These are phyloP conservation scores for Sextonia rubra DNA, from an alignment of 164 flowering plant species.

Conservation along the genomic window DNA sequence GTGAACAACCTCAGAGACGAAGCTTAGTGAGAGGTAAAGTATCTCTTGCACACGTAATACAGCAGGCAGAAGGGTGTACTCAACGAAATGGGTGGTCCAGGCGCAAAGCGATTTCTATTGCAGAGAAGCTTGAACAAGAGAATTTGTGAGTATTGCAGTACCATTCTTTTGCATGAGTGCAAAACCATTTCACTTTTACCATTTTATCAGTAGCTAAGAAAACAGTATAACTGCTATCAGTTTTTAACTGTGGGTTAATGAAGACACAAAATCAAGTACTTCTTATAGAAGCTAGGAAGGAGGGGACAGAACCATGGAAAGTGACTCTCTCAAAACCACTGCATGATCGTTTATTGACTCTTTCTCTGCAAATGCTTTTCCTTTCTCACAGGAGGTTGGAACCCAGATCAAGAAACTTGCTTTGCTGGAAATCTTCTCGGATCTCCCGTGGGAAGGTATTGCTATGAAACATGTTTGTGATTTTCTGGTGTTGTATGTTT, in stretches of 20 bases:
- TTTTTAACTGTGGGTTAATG: background rate
- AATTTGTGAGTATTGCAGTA: conserved; percentile 58
- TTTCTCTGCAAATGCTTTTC: conserved; percentile 2
- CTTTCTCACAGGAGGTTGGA: conserved; percentile 67
- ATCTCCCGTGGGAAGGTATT: conserved; percentile 68
- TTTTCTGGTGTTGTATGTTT: too few species aligned
- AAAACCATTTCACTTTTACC: background rate
- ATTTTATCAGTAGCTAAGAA: background rate
- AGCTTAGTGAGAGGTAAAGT: conserved; percentile 86
- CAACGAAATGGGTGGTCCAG: conserved; percentile 71
- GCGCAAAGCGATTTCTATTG: conserved; percentile 89
- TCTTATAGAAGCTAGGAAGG: background rate
- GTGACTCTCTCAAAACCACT: background rate
- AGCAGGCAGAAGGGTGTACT: conserved; percentile 79
- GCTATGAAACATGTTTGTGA: background rate
- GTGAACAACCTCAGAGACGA: conserved; percentile 50
- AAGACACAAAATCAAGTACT: background rate
- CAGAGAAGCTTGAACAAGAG: conserved; percentile 96
- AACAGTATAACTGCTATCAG: background rate
- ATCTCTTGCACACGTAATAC: conserved; percentile 92
- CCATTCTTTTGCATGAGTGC: background rate
- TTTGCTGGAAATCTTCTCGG: conserved; percentile 83
- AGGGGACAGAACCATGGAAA: background rate
- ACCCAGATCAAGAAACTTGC: conserved; percentile 81
- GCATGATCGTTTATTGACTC: background rate